A percentile compares a stretch with the other conserved stretches of the same genome.
These are phyloP conservation scores for Lachancea lanzarotensis DNA, from an alignment of 805 yeast species.

Conservation along the genomic window DNA sequence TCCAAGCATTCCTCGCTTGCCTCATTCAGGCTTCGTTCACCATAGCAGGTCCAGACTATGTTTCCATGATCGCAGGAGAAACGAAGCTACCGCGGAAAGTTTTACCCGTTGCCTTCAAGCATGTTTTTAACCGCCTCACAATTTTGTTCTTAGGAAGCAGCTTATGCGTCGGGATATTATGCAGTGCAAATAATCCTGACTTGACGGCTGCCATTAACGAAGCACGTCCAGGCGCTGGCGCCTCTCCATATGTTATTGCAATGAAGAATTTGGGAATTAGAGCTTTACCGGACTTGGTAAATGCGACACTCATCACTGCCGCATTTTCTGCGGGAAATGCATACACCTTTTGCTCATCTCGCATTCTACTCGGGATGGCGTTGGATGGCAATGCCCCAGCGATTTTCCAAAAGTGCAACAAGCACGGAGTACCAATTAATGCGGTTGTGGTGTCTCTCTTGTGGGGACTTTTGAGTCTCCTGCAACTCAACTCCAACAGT, in stretches of 20 bases:
- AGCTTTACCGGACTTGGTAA: constrained; percentile 69
- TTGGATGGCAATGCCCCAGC: constrained; percentile 67
- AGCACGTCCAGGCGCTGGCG: constrained; percentile 68
- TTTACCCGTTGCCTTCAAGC: constrained; percentile 72
- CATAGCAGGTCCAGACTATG: constrained; percentile 81
- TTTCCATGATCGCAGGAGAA: constrained; percentile 82
- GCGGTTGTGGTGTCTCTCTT: constrained; percentile 44
- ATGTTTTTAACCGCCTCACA: constrained; percentile 62
- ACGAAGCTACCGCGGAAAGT: constrained; percentile 62
- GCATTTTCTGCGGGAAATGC: constrained; percentile 84
- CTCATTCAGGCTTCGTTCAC: constrained; percentile 69
- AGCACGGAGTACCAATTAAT: constrained; percentile 62
- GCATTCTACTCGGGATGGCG: constrained; percentile 64
- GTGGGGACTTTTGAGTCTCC: constrained; percentile 61
- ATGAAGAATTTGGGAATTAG: constrained; percentile 64
- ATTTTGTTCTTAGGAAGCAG: constrained; percentile 69
- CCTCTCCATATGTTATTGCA: constrained; percentile 79
- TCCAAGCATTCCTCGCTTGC: constrained; percentile 67
- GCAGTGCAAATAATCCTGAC: constrained; percentile 61
- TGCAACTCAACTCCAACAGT: constrained; percentile 55
- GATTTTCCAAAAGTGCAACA: constrained; percentile 54
- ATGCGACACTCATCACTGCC: constrained; percentile 66
- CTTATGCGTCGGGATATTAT: constrained; percentile 68
- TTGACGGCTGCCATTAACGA: constrained; percentile 51
- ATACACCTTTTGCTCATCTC: constrained; percentile 64